Percentiles rank a stretch among this genome's conserved stretches.
Evolutionary conservation across 2,329 filamentous ascomycete species (phyloP).

Genomic region (Venturiaceae sp.): DNA sequence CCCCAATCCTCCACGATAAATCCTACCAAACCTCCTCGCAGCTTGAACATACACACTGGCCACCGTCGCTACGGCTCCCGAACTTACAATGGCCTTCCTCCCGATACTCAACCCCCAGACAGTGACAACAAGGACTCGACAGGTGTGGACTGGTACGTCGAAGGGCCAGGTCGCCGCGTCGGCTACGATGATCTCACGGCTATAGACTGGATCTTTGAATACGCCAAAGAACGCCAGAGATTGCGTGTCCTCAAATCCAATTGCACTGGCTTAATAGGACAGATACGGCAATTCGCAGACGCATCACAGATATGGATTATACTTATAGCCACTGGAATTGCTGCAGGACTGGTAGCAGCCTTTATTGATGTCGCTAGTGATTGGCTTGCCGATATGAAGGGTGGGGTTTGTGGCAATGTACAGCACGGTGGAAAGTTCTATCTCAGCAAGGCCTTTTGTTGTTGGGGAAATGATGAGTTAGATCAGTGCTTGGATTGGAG

Average conservation of each 20-base stretch:
- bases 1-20: constrained; percentile 16
- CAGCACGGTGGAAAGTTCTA: constrained; percentile 81
- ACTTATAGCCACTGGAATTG: constrained; percentile 73
- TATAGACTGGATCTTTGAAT: constrained; percentile 99
- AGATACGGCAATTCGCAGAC: constrained; percentile 65
- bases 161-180: constrained; percentile 80
- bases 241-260: constrained; percentile 65
- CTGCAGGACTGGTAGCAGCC: constrained; percentile 76
- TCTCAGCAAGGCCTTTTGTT: constrained; percentile 85
- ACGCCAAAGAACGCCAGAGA: constrained; percentile 88
- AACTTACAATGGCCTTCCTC: constrained; percentile 29
- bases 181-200: constrained; percentile 94
- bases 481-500: constrained; percentile 81
- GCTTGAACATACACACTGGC: constrained; percentile 3
- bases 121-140: constrained; percentile 34
- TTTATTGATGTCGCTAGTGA: constrained; percentile 83
- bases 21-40: constrained; percentile 15
- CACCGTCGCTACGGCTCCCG: constrained; percentile 19
- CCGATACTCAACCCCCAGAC: constrained; percentile 27
- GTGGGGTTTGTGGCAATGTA: constrained; percentile 71
- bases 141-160: constrained; percentile 71
- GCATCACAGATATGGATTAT: constrained; percentile 88
- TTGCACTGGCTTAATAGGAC: constrained; percentile 61
- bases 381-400: constrained; percentile 90
- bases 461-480: constrained; percentile 73